Base-by-base conservation (phyloP, 345 rosid genomes). In the Gossypium arboreum region DNA sequence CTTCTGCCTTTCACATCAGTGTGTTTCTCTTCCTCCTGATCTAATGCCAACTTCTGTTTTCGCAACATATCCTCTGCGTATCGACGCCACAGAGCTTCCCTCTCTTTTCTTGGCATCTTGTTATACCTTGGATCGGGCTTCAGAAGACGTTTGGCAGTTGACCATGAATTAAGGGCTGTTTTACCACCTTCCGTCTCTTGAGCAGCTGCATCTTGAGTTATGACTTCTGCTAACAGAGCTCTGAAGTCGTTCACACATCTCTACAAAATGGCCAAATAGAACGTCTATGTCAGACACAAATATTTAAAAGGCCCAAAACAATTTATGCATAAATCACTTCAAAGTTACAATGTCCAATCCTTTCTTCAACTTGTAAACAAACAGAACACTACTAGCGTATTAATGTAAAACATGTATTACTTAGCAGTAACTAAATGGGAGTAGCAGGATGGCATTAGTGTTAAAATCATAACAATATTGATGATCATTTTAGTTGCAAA, bases 121-220 rank as follows among this genome's bases (percentile, higher is more conserved):
- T 74, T 89, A 83, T 89, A 93, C 58, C 99, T 82, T 17, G 87
- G 83, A 79, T 95, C 97, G 1, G 85, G 73, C 84, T 91, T 95
- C 20, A 93, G 85, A 61, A 88, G 78, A 34, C 85, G 92, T 83
- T 91, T 95, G 41, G 97, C 97, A 0, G 91, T 88, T 54, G 99
- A 91, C 99, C 99, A 95, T 0, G 98, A 95, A 78, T 89, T 91
- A 34, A 95, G 86, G 68, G 85, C 85, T 1, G 94, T 88, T 80
- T 88, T 95, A 71, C 91, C 90, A 45, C 86, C 94, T 74, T 90
- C 96, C 1, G 91, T 85, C 82, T 84, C 83, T 72, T 84, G 86
- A 52, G 97, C 70, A 78, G 92, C 88, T 47, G 94, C 87, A 72
- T 89, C 97, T 11, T 82, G 77, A 34, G 92, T 93, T 56, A 95